These are phyloP conservation scores for Tulasnella sp. DNA, from an alignment of 768 basidiomycete genomes.

Conservation along the genomic window DNA sequence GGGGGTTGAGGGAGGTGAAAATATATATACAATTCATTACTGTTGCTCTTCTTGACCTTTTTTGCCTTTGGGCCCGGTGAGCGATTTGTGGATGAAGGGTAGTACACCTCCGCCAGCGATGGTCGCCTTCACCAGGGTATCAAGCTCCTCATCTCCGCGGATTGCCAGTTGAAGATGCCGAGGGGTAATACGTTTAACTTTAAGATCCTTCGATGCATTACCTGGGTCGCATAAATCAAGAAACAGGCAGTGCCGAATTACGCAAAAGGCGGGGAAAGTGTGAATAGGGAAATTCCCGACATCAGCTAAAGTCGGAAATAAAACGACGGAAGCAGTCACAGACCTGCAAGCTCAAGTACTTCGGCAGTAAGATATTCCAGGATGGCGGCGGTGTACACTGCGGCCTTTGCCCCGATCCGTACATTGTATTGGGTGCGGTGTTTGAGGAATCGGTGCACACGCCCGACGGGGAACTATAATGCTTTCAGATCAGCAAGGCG, in stretches of 20 bases:
- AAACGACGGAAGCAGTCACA: conserved; percentile 34
- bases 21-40: not conserved
- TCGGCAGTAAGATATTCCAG: conserved; percentile 96
- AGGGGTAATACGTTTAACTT: conserved; percentile 94
- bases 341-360: conserved; percentile 91
- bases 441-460: conserved; percentile 95
- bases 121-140: conserved; percentile 87
- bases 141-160: conserved; percentile 96
- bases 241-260: not conserved
- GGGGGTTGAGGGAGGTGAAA: too few relatives aligned
- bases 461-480: conserved; percentile 88
- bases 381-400: conserved; percentile 94
- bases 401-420: conserved; percentile 95
- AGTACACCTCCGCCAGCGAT: conserved; percentile 87
- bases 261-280: not conserved
- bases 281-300: not conserved
- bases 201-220: conserved; percentile 95
- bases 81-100: conserved; percentile 83
- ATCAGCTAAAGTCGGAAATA: not conserved
- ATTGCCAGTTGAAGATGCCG: conserved; percentile 95
- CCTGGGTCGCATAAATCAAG: conserved; percentile 46
- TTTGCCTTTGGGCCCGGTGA: conserved; percentile 42
- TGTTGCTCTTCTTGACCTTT: not conserved
- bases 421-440: conserved; percentile 89
- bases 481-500: conserved; percentile 10